These are phyloP conservation scores for Boletus subparvulus DNA, from an alignment of 768 basidiomycete species.

Conservation along the genomic window DNA sequence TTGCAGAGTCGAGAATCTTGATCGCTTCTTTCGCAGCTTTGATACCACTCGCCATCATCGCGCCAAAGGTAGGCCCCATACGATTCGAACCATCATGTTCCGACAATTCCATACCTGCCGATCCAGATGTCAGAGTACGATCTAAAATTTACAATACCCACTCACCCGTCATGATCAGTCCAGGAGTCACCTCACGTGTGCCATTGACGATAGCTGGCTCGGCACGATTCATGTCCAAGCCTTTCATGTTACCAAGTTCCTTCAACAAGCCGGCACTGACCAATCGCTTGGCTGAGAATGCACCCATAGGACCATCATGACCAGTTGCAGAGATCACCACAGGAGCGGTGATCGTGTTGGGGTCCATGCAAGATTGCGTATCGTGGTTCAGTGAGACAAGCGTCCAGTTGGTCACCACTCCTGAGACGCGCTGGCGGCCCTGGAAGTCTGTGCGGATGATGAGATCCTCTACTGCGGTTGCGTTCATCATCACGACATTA, in stretches of 20 bases:
- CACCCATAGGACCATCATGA: slow-evolving; percentile 79
- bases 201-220: slow-evolving; percentile 79
- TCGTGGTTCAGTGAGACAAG: slow-evolving; percentile 61
- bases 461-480: slow-evolving; percentile 79
- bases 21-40: slow-evolving; percentile 69
- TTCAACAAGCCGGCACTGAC: slow-evolving; percentile 73
- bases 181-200: slow-evolving; percentile 74
- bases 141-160: not conserved
- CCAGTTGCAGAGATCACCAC: slow-evolving; percentile 71
- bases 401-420: slow-evolving; percentile 58
- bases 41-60: slow-evolving; percentile 76
- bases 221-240: slow-evolving; percentile 79
- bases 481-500: slow-evolving; percentile 75
- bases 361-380: slow-evolving; percentile 77
- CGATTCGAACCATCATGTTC: slow-evolving; percentile 80
- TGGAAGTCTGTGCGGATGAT: slow-evolving; percentile 57
- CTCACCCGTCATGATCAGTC: slow-evolving; percentile 70
- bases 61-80: slow-evolving; percentile 78
- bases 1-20: slow-evolving; percentile 46
- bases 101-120: slow-evolving; percentile 76
- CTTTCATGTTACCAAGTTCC: slow-evolving; percentile 77
- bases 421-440: slow-evolving; percentile 44
- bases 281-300: slow-evolving; percentile 77
- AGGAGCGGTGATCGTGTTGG: slow-evolving; percentile 80
- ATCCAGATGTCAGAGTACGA: not conserved